phyloP scores from a whole-genome alignment of 2,329 filamentous ascomycete species.

The Calonectria pseudoreteaudii region DNA sequence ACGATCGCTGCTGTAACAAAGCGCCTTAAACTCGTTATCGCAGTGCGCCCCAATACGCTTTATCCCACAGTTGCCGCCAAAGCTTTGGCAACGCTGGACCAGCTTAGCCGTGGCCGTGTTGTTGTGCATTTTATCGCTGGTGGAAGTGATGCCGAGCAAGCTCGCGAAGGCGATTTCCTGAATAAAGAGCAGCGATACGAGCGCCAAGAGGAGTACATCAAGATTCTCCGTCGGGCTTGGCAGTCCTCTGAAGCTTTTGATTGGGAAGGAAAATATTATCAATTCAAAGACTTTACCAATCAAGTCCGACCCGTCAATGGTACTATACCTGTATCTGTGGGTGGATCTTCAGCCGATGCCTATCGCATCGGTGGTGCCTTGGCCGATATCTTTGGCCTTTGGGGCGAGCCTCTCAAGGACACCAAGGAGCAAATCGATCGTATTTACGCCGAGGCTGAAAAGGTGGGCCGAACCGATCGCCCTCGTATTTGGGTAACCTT shows the following conservation, averaged over 20 bases:
- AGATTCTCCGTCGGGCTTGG: slow-evolving; percentile 70
- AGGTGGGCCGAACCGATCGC: slow-evolving; percentile 65
- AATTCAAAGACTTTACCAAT: slow-evolving; percentile 69
- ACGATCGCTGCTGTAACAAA: slow-evolving; percentile 69
- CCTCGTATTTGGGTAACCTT: slow-evolving; percentile 75
- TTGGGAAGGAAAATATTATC: slow-evolving; percentile 70
- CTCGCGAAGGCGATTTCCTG: slow-evolving; percentile 69
- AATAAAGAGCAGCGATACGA: slow-evolving; percentile 68
- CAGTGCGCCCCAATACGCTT: slow-evolving; percentile 67
- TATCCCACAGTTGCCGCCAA: slow-evolving; percentile 73
- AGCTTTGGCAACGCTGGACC: slow-evolving; percentile 70
- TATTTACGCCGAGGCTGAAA: slow-evolving; percentile 68
- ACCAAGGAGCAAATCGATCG: slow-evolving; percentile 72
- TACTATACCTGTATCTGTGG: slow-evolving; percentile 68
- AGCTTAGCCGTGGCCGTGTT: slow-evolving; percentile 67
- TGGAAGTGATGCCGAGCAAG: slow-evolving; percentile 70
- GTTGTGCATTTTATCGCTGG: slow-evolving; percentile 74
- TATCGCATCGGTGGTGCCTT: slow-evolving; percentile 70
- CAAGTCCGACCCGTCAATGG: slow-evolving; percentile 64
- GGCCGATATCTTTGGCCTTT: slow-evolving; percentile 72
- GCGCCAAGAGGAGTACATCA: slow-evolving; percentile 71
- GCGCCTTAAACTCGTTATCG: slow-evolving; percentile 71
- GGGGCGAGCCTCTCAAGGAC: slow-evolving; percentile 73
- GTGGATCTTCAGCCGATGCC: slow-evolving; percentile 68
- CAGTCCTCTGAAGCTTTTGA: slow-evolving; percentile 68